Conservation (phyloP, 139 green algal species). For the Trebouxia sp. region DNA sequence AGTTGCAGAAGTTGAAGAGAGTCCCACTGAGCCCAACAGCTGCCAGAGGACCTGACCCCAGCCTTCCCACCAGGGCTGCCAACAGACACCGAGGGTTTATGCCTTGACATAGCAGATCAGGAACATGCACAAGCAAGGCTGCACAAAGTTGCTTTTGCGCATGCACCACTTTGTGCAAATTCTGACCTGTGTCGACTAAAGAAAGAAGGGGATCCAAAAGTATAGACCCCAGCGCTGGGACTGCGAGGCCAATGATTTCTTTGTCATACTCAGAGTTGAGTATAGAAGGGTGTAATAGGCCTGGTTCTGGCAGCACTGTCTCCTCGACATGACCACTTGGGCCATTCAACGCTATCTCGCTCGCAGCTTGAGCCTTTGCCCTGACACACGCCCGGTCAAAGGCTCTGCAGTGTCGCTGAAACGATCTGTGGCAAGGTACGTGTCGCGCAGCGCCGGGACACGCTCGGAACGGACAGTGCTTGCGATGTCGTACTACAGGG, state of each 20-base stretch:
- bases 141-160: not conserved
- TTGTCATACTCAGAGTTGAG: constrained; percentile 24
- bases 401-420: not conserved
- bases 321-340: not conserved
- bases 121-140: not conserved
- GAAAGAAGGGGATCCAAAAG: constrained; percentile 25
- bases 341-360: not conserved
- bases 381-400: not conserved
- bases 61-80: constrained; percentile 29
- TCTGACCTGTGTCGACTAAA: constrained; percentile 33
- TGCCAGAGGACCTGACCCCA: constrained; percentile 31
- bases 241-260: constrained; percentile 29
- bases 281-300: not conserved
- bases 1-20: constrained; percentile 26
- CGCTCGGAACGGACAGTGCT: not conserved
- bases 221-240: constrained; percentile 33
- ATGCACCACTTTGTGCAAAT: not conserved
- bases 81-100: not conserved
- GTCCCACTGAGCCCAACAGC: constrained; percentile 30
- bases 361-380: not conserved
- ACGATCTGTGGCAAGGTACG: not conserved
- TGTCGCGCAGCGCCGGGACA: not conserved
- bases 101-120: not conserved
- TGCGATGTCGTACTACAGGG: not conserved
- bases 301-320: not conserved